Evolutionary conservation across 1,139 yeast species (phyloP), one percentile per base, ranked within the genome.

Genomic region (Suzukiozyma palmioleophila): DNA sequence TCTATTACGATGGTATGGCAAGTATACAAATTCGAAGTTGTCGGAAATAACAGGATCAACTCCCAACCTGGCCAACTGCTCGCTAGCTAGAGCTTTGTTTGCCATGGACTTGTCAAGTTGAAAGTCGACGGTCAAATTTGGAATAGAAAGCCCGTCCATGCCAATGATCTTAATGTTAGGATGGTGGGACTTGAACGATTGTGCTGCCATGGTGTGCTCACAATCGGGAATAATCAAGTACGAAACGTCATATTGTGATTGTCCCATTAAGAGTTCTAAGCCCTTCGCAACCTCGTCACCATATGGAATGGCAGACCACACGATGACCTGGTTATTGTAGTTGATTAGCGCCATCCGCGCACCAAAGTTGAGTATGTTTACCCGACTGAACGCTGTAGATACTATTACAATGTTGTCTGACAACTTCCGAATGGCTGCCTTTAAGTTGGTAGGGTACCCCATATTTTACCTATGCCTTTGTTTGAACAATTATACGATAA

Each of bases 301-400:
- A 50, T 69, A 75, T 1, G 88, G 88, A 36, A 81, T 67, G 1
- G 87, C 80, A 3, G 81, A 73, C 74, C 81, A 77, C 8, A 82
- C 74, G 8, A 78, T 58, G 16, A 79, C 60, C 35, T 62, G 56
- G 37, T 59, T 56, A 29, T 66, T 55, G 40, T 62, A 53, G 37
- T 72, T 60, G 43, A 70, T 54, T 8, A 79, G 58, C 0, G 85
- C 75, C 76, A 78, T 72, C 43, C 88, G 64, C 13, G 76, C 81
- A 21, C 89, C 90, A 45, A 81, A 73, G 41, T 75, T 70, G 40
- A 79, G 45, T 34, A 53, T 57, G 40, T 64, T 57, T 9, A 58
- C 50, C 39, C 75, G 53, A 9, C 64, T 58, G 61, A 79, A 79
- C 1, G 73, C 64, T 9, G 71, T 58, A 3, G 83, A 74, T 15